Base-by-base conservation (phyloP, 345 rosid genomes). In the Streptanthus diversifolius region DNA sequence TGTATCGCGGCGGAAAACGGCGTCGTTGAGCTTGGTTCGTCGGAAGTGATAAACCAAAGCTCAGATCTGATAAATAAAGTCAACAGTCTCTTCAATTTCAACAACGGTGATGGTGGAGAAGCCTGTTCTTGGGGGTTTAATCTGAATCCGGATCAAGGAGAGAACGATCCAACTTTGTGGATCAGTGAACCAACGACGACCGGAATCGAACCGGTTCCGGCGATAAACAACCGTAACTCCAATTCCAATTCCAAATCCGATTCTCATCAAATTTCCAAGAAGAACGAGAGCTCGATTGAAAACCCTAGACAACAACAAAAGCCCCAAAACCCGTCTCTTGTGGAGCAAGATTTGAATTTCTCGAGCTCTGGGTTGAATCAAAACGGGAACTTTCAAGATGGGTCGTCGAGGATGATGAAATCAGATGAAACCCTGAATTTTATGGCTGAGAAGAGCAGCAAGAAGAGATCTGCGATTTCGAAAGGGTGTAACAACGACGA, bases 1-100 rank as follows among this genome's bases (percentile, higher is more conserved):
- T 95, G 99, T 60, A 82, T 95, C 29, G 96, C 99, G 17, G 80
- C 90, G 41, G 83, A 82, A 0, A 90, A 85, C 78, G 99, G 99
- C 11, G 98, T 95, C 13, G 97, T 95, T 8, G 99, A 95, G 74
- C 68, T 95, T 68, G 98, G 99, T 5, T 90, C 98, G 0, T 86
- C 96, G 13, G 99, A 95, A 40, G 0, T 83, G 72, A 85, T 95
- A 54, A 72, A 7, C 41, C 92, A 87, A 47, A 88, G 84, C 83
- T 81, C 87, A 58, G 98, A 92, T 88, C 96, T 95, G 86, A 83
- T 87, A 90, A 83, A 80, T 52, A 88, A 87, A 82, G 97, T 95
- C 32, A 82, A 84, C 44, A 66, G 72, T 71, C 63, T 92, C 71
- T 95, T 95, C 60, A 88, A 83, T 75, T 91, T 84, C 78, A 80